These are phyloP conservation scores for Jatropha curcas DNA, from an alignment of 345 rosid species.

Conservation along the genomic window DNA sequence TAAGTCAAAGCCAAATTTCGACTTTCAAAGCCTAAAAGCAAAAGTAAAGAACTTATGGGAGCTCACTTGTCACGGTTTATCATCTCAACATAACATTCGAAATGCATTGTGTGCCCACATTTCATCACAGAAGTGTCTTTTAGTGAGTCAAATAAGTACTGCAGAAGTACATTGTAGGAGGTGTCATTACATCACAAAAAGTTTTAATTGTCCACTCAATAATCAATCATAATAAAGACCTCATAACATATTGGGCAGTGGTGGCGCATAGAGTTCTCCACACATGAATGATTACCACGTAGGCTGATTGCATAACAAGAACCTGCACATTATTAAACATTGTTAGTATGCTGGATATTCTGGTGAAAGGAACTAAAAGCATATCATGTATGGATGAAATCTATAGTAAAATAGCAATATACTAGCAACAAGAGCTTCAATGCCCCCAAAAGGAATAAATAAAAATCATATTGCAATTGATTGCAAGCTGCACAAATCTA, in stretches of 20 bases:
- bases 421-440: not conserved
- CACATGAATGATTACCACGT: slow-evolving; percentile 75
- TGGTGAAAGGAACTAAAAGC: not conserved
- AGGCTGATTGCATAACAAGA: slow-evolving; percentile 71
- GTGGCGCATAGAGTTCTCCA: slow-evolving; percentile 96
- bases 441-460: no score
- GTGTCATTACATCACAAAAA: slow-evolving; percentile 4
- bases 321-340: slow-evolving; percentile 40
- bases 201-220: not conserved
- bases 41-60: not conserved
- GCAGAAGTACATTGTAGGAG: slow-evolving; percentile 19
- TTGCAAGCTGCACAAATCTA: not conserved
- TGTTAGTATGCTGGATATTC: not conserved
- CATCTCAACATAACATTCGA: slow-evolving; percentile 86
- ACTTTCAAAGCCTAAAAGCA: not conserved
- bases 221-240: slow-evolving; percentile 41
- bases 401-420: not conserved
- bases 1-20: slow-evolving; percentile 15
- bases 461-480: not conserved
- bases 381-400: not conserved
- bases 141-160: slow-evolving; percentile 93
- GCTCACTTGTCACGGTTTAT: slow-evolving; percentile 75
- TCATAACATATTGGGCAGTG: slow-evolving; percentile 97
- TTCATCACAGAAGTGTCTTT: slow-evolving; percentile 90
- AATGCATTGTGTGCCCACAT: slow-evolving; percentile 98